Percentiles rank a stretch among this genome's conserved stretches.
Evolutionary conservation across 306 rosid species (phyloP).

Genomic region (Cucumis melo): DNA sequence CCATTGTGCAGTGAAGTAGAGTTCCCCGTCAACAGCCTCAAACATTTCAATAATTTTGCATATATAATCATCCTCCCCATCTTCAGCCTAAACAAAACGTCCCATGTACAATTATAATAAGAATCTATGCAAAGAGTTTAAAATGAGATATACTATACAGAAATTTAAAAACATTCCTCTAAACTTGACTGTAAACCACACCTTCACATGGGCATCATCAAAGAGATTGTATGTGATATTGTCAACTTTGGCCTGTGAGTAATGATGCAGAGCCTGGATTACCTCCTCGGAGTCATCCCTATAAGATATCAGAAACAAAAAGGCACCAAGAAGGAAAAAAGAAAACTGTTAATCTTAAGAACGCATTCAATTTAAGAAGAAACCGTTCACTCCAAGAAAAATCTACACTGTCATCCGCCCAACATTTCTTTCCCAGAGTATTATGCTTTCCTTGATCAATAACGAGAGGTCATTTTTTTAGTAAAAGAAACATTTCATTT

Average conservation of each 20-base stretch:
- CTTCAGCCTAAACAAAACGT: slow-evolving; percentile 36
- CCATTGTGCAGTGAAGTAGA: slow-evolving; percentile 66
- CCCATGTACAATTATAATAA: background rate
- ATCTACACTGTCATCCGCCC: background rate
- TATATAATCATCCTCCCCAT: slow-evolving; percentile 24
- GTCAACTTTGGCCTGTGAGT: slow-evolving; percentile 38
- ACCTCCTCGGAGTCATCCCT: slow-evolving; percentile 22
- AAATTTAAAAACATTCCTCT: background rate
- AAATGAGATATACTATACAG: background rate
- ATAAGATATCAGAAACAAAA: background rate
- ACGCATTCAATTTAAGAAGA: background rate
- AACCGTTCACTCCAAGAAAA: background rate
- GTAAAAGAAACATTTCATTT: too few species aligned
- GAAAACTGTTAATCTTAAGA: background rate
- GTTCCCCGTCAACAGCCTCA: slow-evolving; percentile 34
- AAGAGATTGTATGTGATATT: slow-evolving; percentile 20
- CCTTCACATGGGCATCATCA: slow-evolving; percentile 66
- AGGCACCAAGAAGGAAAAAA: background rate
- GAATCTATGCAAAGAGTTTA: background rate
- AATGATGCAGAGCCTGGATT: slow-evolving; percentile 33
- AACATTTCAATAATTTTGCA: slow-evolving; percentile 67
- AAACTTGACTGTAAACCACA: slow-evolving; percentile 12
- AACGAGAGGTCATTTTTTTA: background rate
- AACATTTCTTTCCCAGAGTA: background rate
- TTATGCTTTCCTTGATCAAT: background rate